These are phyloP conservation scores for Fusarium pininemorale DNA, from an alignment of 2,329 filamentous ascomycete species.

Conservation along the genomic window DNA sequence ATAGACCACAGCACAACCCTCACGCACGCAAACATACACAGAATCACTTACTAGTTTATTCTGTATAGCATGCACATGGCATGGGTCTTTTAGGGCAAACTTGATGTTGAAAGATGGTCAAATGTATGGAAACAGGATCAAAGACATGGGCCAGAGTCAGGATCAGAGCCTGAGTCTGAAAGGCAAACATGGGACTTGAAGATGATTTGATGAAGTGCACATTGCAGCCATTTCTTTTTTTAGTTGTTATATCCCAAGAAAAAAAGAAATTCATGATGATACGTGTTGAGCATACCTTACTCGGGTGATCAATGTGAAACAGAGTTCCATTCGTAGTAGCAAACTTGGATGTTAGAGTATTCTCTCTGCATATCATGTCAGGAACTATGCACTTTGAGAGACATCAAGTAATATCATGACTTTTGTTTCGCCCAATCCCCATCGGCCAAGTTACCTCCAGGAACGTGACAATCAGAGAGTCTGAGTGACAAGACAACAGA, in stretches of 20 bases:
- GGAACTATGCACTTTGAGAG: background rate
- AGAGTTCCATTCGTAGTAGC: background rate
- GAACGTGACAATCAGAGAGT: conserved; percentile 13
- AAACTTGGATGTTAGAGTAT: background rate
- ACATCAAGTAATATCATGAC: background rate
- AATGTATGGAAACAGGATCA: conserved; percentile 22
- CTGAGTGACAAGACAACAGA: background rate
- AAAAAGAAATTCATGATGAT: conserved; percentile 18
- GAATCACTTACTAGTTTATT: conserved; percentile 18
- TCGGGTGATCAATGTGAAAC: background rate
- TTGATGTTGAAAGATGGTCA: conserved; percentile 9
- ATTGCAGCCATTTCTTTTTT: conserved; percentile 27
- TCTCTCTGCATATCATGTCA: background rate
- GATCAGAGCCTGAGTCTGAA: background rate
- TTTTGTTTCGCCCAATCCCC: background rate
- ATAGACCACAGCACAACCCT: conserved; percentile 32
- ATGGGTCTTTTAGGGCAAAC: conserved; percentile 11
- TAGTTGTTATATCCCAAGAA: conserved; percentile 36
- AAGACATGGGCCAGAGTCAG: background rate
- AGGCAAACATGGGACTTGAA: conserved; percentile 6
- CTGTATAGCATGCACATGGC: conserved; percentile 18
- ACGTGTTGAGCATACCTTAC: background rate
- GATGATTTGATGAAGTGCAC: conserved; percentile 33
- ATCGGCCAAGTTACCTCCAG: background rate
- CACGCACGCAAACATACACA: conserved; percentile 16